Evolutionary conservation across 78 protist species (phyloP), one percentile per base, ranked within the genome.

Genomic region (Dictyostelium discoideum): DNA sequence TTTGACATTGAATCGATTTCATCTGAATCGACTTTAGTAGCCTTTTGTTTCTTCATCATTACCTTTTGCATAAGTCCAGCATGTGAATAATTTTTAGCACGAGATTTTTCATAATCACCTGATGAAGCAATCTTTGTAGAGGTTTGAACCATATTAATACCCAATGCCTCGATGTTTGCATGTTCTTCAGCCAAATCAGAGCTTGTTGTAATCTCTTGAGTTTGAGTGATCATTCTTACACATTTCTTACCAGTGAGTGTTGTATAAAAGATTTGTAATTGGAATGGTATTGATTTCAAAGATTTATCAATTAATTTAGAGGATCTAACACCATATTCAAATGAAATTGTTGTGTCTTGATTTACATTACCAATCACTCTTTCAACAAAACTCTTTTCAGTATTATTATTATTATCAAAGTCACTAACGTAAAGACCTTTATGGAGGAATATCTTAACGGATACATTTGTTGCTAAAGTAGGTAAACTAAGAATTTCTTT

Each of bases 221-320:
- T 72, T 84, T 84, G 60, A 10, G 96, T 96, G 86, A 96, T 93
- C 16, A 96, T 63, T 37, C 98, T 89, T 7, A 93, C 67, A 72
- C 87, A 88, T 50, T 92, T 93, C 92, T 63, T 50, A 22, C 98
- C 98, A 69, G 79, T 78, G 10, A 85, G 44, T 32, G 87, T 93
- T 8, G 94, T 86, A 24, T 96, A 96, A 54, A 13, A 37, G 32
- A 96, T 74, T 46, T 96, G 97, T n/a, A 93, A 74, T 79, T 96
- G 98, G 96, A 90, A 92, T 37, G 96, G 92, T 20, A 79, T 8
- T 0, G 93, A 78, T 50, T 86, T 81, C 42, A 80, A 79, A 6
- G 65, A n/a, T 39, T 50, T 50, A 10, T 84, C 87, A 20, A 84
- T 42, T 60, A 42, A n/a, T 3, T 60, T 60, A 4, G 72, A 24